Percentiles rank a stretch among this genome's conserved stretches.
Conservation (phyloP, 495 filamentous ascomycete species). For the Pyrenula aspistea region DNA sequence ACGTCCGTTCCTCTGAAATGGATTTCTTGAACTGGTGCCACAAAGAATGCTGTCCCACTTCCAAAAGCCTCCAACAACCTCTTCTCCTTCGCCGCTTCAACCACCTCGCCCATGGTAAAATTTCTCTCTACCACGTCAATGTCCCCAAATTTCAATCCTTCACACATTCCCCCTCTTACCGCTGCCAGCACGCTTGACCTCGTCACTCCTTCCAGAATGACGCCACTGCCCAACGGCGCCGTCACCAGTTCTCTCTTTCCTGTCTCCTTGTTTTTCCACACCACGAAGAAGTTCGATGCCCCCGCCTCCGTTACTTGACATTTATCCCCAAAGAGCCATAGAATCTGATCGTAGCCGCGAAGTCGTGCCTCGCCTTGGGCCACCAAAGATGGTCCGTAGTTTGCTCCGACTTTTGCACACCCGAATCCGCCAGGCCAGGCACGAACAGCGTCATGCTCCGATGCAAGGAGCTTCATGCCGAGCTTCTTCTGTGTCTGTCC, state of each 20-base stretch:
- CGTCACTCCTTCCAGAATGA: slow-evolving; percentile 82
- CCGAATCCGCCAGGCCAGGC: slow-evolving; percentile 19
- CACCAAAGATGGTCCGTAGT: slow-evolving; percentile 16
- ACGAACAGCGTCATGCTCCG: slow-evolving; percentile 62
- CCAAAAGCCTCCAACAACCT: slow-evolving; percentile 70
- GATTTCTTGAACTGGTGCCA: slow-evolving; percentile 62
- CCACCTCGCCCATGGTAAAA: slow-evolving; percentile 70
- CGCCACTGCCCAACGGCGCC: slow-evolving; percentile 63
- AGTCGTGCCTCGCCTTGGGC: slow-evolving; percentile 8
- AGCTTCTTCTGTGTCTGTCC: slow-evolving; percentile 16
- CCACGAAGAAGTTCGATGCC: slow-evolving; percentile 84
- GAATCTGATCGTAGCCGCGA: slow-evolving; percentile 13
- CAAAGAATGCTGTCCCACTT: slow-evolving; percentile 80
- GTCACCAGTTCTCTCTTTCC: slow-evolving; percentile 66
- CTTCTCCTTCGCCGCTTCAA: slow-evolving; percentile 58
- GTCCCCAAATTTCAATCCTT: slow-evolving; percentile 33
- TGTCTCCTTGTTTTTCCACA: slow-evolving; percentile 57
- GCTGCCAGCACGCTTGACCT: slow-evolving; percentile 64
- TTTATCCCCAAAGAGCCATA: slow-evolving; percentile 30
- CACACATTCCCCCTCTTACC: slow-evolving; percentile 44
- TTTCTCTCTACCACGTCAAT: slow-evolving; percentile 66
- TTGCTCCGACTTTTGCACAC: slow-evolving; percentile 17
- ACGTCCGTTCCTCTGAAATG: slow-evolving; percentile 61
- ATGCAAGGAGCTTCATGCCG: slow-evolving; percentile 69
- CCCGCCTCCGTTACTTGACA: slow-evolving; percentile 79